Base-by-base conservation (phyloP, 2,329 filamentous ascomycete genomes). In the Cyphellophora europaea region DNA sequence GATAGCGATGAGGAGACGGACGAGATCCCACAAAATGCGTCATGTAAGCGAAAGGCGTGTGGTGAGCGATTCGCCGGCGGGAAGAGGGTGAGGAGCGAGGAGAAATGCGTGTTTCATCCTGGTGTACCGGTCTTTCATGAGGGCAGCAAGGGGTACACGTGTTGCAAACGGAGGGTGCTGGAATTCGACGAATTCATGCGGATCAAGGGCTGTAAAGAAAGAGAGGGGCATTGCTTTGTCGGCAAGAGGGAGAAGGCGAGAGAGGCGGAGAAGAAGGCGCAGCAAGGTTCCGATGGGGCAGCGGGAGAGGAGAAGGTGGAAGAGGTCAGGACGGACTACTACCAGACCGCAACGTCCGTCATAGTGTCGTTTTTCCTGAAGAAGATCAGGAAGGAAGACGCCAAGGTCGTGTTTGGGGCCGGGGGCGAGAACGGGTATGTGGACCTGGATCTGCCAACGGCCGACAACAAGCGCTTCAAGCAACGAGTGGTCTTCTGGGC, bases 131-230 rank as follows among this genome's bases (percentile, higher is more conserved):
- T 98, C 48, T 98, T 98, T 65, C 91, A 98, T 58, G 91, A 98
- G 66, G 91, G 91, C 21, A 93, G 85, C 64, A 98, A 98, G 67
- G 91, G 91, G 1, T 98, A 91, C 71, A 87, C 79, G 40, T 98
- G 91, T 68, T 98, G 91, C 66, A 96, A 96, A 73, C 72, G 86
- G 51, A 74, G 87, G 23, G 91, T 98, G 38, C 65, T 98, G 40
- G 91, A 98, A 56, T 98, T 98, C 59, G 88, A 98, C 57, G 82
- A 96, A 60, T 98, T 98, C 62, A 79, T 98, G 79, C 91, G 84
- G 61, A 89, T 98, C 40, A 78, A 83, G 50, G 91, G 91, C 1
- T 98, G 91, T 63, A 78, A 77, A 57, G 87, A 81, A 28, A 91
- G 88, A 61, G 66, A 70, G 28, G 70, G 73, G 41, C 91, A 98